Base-by-base conservation (phyloP, 768 basidiomycete species). In the Epithele typhae region DNA sequence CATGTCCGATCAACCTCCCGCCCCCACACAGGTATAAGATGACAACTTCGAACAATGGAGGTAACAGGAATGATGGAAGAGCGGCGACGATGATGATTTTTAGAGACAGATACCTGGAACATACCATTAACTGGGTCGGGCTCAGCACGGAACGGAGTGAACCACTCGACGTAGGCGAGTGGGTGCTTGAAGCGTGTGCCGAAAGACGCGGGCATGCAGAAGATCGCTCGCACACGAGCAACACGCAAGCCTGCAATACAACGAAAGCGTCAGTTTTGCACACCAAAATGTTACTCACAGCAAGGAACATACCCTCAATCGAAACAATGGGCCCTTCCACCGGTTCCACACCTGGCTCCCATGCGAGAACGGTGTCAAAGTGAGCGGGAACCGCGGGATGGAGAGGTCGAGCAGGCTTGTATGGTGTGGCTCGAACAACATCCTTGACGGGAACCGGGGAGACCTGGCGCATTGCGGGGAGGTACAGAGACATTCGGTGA, bases 161-260 rank as follows among this genome's bases (percentile, higher is more conserved):
- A 64, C 63, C 63, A 64, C 25, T 64, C 56, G 17, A 64, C 34
- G 40, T 62, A 62, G 3, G 52, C 59, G 2, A 62, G 43, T 3
- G 53, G 57, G 15, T 24, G 7, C 15, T 27, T 14, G 27, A 43
- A 15, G 1, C 8, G 7, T 3, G 10, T 1, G n/a, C 24, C 32
- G 18, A 40, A 42, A 17, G 17, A 18, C 2, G 27, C 21, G 0
- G 53, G 41, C 9, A 52, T 19, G 1, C 23, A 21, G 34, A 55
- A 51, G 7, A 63, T 56, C 1, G 45, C 57, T 2, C 54, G 51
- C 6, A 63, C 52, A 34, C 59, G 58, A 12, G 55, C 57, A 25
- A 57, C 46, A 6, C 46, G 45, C 10, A 58, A 46, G 25, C 56
- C 62, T 63, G 25, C 2, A 7, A 36, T 14, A 17, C 9, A 11